Percentiles rank a stretch among this genome's conserved stretches.
Evolutionary conservation across 1,139 yeast species (phyloP).

Genomic region (Nakaseomyces kungkrabaensis): DNA sequence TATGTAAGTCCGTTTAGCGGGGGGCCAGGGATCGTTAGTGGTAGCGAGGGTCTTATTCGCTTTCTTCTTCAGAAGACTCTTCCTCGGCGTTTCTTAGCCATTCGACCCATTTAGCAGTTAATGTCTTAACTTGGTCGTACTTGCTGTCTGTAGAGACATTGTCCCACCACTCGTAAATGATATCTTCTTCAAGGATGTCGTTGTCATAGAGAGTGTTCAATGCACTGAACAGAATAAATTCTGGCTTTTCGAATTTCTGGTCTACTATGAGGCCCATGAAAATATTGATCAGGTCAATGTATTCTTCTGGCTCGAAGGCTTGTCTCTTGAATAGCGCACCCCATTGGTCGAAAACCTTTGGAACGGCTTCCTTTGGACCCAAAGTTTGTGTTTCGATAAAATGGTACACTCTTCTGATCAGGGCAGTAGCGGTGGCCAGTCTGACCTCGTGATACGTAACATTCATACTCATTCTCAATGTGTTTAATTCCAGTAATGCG

Average conservation of each 20-base stretch:
- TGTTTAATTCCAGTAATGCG: constrained; percentile 82
- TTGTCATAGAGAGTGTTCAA: constrained; percentile 63
- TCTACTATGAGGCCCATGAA: constrained; percentile 32
- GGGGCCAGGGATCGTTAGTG: too few relatives aligned
- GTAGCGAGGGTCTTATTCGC: neutral
- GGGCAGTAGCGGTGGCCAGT: constrained; percentile 64
- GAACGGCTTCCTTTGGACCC: constrained; percentile 63
- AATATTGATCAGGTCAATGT: constrained; percentile 57
- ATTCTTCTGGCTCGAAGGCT: constrained; percentile 71
- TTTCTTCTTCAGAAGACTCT: constrained; percentile 38
- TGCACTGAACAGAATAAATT: constrained; percentile 42
- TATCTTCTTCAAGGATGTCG: constrained; percentile 76
- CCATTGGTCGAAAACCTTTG: constrained; percentile 72
- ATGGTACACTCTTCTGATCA: constrained; percentile 57
- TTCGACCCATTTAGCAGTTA: constrained; percentile 65
- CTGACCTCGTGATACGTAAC: constrained; percentile 91
- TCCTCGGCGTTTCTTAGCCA: constrained; percentile 89
- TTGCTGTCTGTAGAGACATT: constrained; percentile 36
- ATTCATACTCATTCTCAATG: constrained; percentile 94
- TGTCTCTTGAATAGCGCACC: constrained; percentile 69
- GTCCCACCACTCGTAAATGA: constrained; percentile 76
- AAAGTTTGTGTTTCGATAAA: constrained; percentile 68
- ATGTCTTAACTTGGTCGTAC: constrained; percentile 41
- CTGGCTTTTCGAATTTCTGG: constrained; percentile 25
- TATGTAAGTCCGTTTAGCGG: too few relatives aligned